Evolutionary conservation across 23 red algal genomes (phyloP).

Genomic region (Gracilaria vermiculophylla): DNA sequence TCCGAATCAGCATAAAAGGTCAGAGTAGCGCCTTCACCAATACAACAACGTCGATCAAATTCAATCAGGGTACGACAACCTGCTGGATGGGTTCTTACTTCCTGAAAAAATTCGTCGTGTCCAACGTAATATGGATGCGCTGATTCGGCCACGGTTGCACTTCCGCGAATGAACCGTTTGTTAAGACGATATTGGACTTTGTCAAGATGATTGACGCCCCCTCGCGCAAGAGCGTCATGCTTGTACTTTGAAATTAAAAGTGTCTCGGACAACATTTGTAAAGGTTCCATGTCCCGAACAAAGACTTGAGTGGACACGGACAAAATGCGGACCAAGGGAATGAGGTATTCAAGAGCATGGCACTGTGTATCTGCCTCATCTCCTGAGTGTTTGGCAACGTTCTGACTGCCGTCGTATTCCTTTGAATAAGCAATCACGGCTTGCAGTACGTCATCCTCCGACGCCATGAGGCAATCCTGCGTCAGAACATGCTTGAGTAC

Average conservation of each 20-base stretch:
- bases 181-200: background rate
- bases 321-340: constrained; percentile 37
- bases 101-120: constrained; percentile 29
- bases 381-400: background rate
- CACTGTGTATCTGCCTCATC: background rate
- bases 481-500: constrained; percentile 31
- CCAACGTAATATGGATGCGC: constrained; percentile 40
- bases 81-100: background rate
- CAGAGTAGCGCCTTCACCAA: constrained; percentile 28
- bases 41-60: constrained; percentile 42
- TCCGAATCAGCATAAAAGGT: constrained; percentile 42
- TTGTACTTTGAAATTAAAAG: constrained; percentile 42
- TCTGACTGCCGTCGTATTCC: background rate
- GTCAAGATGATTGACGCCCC: background rate
- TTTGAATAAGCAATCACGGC: constrained; percentile 10
- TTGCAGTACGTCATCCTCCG: constrained; percentile 31
- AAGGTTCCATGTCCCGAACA: constrained; percentile 24
- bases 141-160: constrained; percentile 35
- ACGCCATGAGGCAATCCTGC: background rate
- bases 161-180: background rate
- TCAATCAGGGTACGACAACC: constrained; percentile 24
- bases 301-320: constrained; percentile 35
- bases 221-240: constrained; percentile 36
- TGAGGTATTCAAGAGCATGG: background rate
- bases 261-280: constrained; percentile 2